Conservation (phyloP, 768 basidiomycete species). For the Lentinula edodes region DNA sequence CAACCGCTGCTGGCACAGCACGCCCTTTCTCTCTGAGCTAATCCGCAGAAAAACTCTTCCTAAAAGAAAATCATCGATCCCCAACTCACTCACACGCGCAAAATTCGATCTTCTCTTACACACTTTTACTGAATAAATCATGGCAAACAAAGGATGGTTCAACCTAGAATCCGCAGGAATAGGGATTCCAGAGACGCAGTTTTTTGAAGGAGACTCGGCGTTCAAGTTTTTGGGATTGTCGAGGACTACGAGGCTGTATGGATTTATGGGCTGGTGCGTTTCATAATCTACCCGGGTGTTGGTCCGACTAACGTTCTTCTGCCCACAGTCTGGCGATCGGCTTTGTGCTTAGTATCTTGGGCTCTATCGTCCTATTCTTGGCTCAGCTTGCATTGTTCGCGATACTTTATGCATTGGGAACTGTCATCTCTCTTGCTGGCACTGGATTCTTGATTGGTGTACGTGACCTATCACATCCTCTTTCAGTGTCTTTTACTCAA, state of each 20-base stretch:
- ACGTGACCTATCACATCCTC: slow-evolving; percentile 24
- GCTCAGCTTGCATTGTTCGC: slow-evolving; percentile 68
- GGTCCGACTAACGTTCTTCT: background rate
- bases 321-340: slow-evolving; percentile 64
- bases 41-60: background rate
- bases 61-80: background rate
- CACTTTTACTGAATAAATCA: slow-evolving; percentile 14
- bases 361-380: slow-evolving; percentile 70
- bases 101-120: background rate
- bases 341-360: slow-evolving; percentile 76
- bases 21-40: background rate
- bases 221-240: slow-evolving; percentile 78
- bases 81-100: background rate
- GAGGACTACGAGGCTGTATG: slow-evolving; percentile 77
- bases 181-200: slow-evolving; percentile 69
- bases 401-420: slow-evolving; percentile 79
- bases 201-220: slow-evolving; percentile 87
- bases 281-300: too few relatives aligned
- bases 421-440: slow-evolving; percentile 75
- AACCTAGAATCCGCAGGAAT: slow-evolving; percentile 69
- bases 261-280: slow-evolving; percentile 77
- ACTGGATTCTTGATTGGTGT: slow-evolving; percentile 92
- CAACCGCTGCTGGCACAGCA: slow-evolving; percentile 3
- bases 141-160: slow-evolving; percentile 76
- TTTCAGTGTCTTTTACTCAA: slow-evolving; percentile 2